Conservation (phyloP, 129 eudicot species). For the Rutidosis leptorrhynchoides region DNA sequence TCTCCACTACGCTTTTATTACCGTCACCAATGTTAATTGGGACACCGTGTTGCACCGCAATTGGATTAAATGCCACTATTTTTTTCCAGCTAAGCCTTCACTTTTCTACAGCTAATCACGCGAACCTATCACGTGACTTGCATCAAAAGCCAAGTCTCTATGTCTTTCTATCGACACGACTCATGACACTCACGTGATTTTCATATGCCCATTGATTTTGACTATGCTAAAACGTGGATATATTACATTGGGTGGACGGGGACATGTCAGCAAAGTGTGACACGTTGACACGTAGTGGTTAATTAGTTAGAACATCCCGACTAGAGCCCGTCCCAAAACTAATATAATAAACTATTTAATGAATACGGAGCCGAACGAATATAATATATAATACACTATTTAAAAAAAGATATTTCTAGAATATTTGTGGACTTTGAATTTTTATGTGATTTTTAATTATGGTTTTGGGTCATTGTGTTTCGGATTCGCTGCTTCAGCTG, state of each 20-base stretch:
- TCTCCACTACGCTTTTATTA: constrained; percentile 33
- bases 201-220: constrained; percentile 16
- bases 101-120: constrained; percentile 41
- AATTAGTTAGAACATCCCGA: constrained; percentile 29
- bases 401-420: too few species aligned
- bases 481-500: too few species aligned
- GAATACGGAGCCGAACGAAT: too few species aligned
- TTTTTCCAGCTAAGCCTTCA: constrained; percentile 37
- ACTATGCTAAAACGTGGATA: constrained; percentile 18
- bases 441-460: too few species aligned
- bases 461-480: too few species aligned
- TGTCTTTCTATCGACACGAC: constrained; percentile 28
- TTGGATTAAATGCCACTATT: constrained; percentile 16
- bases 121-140: constrained; percentile 46
- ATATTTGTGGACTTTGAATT: too few species aligned
- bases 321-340: too few species aligned
- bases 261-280: constrained; percentile 18
- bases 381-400: too few species aligned
- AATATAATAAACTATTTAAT: too few species aligned
- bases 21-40: constrained; percentile 21
- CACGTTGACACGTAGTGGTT: constrained; percentile 28
- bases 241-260: constrained; percentile 37
- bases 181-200: constrained; percentile 45
- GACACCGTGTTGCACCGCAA: constrained; percentile 17
- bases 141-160: constrained; percentile 20